A percentile compares a stretch with the other conserved stretches of the same genome.
Conservation (phyloP, 345 rosid genomes). For the Boechera stricta region DNA sequence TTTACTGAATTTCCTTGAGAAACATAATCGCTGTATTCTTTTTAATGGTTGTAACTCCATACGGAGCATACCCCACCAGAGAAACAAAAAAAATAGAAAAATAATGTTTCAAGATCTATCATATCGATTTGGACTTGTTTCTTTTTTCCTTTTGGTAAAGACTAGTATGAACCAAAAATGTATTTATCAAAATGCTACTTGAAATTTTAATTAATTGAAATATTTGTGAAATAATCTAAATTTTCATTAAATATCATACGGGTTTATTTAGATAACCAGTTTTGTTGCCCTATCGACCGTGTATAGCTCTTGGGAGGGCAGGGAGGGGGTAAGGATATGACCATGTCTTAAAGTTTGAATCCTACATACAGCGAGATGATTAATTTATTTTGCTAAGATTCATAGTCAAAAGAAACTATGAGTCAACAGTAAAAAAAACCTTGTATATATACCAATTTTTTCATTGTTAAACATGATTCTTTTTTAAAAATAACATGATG, state of each 20-base stretch:
- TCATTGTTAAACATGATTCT: not conserved
- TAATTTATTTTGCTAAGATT: no score
- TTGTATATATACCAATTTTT: no score
- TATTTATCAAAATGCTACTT: not conserved
- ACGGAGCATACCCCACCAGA: not conserved
- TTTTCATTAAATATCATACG: not conserved
- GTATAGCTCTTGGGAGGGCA: no score
- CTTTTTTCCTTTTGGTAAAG: not conserved
- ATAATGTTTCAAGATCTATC: not conserved
- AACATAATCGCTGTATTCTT: slow-evolving; percentile 4
- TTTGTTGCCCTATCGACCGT: no score
- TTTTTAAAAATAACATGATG: not conserved
- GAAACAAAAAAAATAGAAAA: not conserved
- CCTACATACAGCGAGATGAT: no score
- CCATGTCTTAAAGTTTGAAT: no score
- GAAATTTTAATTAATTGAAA: not conserved
- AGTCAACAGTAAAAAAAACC: no score
- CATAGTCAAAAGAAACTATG: no score
- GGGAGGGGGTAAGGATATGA: no score
- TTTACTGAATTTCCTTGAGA: not conserved
- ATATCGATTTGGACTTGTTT: not conserved
- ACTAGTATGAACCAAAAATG: not conserved
- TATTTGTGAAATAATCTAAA: not conserved
- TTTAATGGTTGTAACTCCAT: not conserved
- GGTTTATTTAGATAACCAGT: not conserved